Conservation (phyloP, 352 stramenopile genomes). For the Phytophthora agathidicida region DNA sequence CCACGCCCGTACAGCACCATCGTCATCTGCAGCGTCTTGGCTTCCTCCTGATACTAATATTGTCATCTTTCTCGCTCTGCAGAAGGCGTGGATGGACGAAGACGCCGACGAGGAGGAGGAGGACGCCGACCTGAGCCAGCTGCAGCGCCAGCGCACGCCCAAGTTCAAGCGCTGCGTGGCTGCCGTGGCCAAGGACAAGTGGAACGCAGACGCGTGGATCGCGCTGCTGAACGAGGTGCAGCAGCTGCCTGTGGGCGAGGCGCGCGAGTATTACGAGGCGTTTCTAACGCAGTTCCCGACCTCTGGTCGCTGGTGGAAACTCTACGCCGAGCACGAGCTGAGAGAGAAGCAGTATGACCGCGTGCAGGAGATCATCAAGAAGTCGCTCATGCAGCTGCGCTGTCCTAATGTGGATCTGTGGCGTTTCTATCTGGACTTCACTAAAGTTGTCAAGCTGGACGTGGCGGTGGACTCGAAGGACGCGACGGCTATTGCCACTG, state of each 20-base stretch:
- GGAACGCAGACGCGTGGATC: constrained; percentile 82
- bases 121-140: constrained; percentile 73
- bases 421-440: constrained; percentile 90
- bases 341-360: constrained; percentile 86
- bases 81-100: constrained; percentile 83
- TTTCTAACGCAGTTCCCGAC: constrained; percentile 79
- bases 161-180: constrained; percentile 69
- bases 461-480: constrained; percentile 72
- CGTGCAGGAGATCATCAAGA: constrained; percentile 89
- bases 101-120: constrained; percentile 85
- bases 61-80: constrained; percentile 1
- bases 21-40: not conserved
- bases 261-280: constrained; percentile 76
- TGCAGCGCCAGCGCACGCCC: constrained; percentile 52
- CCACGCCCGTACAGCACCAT: constrained; percentile 13
- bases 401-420: constrained; percentile 86
- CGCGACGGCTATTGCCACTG: constrained; percentile 54
- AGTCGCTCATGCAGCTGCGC: constrained; percentile 85
- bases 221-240: constrained; percentile 83
- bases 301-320: constrained; percentile 86
- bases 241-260: constrained; percentile 63
- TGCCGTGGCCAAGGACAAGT: constrained; percentile 62
- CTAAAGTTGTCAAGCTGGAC: constrained; percentile 84
- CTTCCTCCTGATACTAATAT: constrained; percentile 2
- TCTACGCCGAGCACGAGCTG: constrained; percentile 87